Evolutionary conservation across 1,284 basidiomycete genomes (phyloP), one percentile per base, ranked within the genome.

Genomic region (Amylostereum areolatum): DNA sequence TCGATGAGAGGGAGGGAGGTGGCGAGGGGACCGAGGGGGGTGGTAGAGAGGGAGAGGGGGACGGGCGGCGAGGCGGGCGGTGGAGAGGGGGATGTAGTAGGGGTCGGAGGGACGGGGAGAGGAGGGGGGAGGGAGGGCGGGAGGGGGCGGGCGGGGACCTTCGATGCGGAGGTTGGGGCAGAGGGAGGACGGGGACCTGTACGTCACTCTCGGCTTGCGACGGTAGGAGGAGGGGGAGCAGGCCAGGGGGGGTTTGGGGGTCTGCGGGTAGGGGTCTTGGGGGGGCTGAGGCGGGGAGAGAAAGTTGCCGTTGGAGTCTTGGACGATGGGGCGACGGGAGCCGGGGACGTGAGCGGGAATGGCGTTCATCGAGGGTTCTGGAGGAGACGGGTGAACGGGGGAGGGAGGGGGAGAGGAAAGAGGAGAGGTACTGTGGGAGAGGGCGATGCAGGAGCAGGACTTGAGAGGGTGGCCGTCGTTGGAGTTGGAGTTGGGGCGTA

Each of bases 31-130:
- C 83, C 83, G 27, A 80, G 68, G 27, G n/a, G 84, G 84, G 59
- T 87, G 84, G 60, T 88, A 87, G 36, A 88, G 67, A 27, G 84
- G 82, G 33, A 85, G 68, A n/a, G 75, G 71, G 2, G 74, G 71
- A n/a, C 62, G 57, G 60, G 70, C 67, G 37, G 61, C n/a, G n/a
- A n/a, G n/a, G n/a, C n/a, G n/a, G n/a, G n/a, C n/a, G n/a, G n/a
- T n/a, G n/a, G n/a, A n/a, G n/a, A n/a, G 57, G 50, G 12, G 51
- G 50, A 45, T 36, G 39, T 50, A 47, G 51, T 51, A 41, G 45
- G 27, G 10, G 7, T 30, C 25, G 41, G 42, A 42, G 4, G 45
- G 48, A 4, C 50, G 45, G 29, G 49, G 50, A 24, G 56, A 48
- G 18, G 53, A 51, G 47, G 50, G 43, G 6, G 52, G 43, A 48